Evolutionary conservation across 331 rosid genomes (phyloP), one percentile per base, ranked within the genome.

Genomic region (Prunus yedoensis): DNA sequence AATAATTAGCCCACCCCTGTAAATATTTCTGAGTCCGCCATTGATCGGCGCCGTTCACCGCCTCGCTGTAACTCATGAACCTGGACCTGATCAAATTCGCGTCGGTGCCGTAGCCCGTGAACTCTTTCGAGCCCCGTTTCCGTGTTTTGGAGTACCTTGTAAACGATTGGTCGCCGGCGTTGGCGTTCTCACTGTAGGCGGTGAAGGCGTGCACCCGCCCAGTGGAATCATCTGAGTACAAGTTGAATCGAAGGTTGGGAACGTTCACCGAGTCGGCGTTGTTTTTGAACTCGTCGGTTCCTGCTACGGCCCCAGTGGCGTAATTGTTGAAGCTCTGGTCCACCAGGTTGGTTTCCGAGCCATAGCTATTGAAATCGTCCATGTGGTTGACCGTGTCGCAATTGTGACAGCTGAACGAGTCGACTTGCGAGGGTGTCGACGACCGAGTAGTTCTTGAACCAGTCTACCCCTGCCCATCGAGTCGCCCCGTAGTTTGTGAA

Each of bases 361-460:
- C 91, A 68, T 94, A 94, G 78, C 65, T 86, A 51, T 21, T 35
- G 77, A 94, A 91, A 14, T 61, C 53, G 23, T 94, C 96, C 7
- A 68, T 53, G 74, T 91, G 96, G 0, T 87, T 83, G 21, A 83
- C 58, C 17, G 94, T 84, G 75, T 82, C 80, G 0, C 93, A 90
- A 84, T 96, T 88, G 87, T 94, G 91, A 12, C 96, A 89, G 5
- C 96, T 86, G 91, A 94, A 94, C 60, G 91, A 91, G 85, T 90
- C 89, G 35, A 32, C 5, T n/a, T n/a, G n/a, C n/a, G n/a, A n/a
- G n/a, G n/a, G n/a, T n/a, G n/a, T n/a, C n/a, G n/a, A n/a, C n/a
- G n/a, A n/a, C n/a, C n/a, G n/a, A n/a, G n/a, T n/a, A n/a, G n/a
- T n/a, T n/a, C n/a, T n/a, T n/a, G n/a, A n/a, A n/a, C n/a, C n/a